phyloP scores from a whole-genome alignment of 1,284 basidiomycete species.

The Filobasidium uniguttulatum region DNA sequence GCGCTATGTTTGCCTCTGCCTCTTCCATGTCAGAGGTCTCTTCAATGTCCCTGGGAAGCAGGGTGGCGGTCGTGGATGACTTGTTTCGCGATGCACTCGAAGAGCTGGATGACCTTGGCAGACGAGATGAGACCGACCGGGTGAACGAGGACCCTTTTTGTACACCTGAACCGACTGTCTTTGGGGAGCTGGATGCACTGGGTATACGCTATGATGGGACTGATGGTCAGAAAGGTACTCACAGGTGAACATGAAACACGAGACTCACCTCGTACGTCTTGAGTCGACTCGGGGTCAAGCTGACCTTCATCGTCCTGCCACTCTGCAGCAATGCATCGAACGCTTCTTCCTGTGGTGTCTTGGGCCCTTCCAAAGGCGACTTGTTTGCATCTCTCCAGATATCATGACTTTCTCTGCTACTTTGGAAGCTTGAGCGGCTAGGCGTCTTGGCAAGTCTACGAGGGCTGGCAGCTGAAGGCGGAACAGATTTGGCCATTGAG shows the following conservation, averaged over 20 bases:
- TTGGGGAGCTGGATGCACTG: neutral
- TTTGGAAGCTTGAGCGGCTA: neutral
- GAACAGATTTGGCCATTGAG: too few relatives aligned
- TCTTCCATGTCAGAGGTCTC: neutral
- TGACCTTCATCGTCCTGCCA: slow-evolving; percentile 81
- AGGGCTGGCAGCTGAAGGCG: neutral
- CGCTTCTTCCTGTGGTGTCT: slow-evolving; percentile 40
- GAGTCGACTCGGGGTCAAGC: slow-evolving; percentile 79
- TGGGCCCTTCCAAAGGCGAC: neutral
- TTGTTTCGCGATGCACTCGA: too few relatives aligned
- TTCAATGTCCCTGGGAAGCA: slow-evolving; percentile 1
- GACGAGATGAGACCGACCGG: too few relatives aligned
- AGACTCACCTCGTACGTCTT: slow-evolving; percentile 72
- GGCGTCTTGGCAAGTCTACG: neutral
- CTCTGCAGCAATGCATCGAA: slow-evolving; percentile 83
- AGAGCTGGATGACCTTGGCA: too few relatives aligned
- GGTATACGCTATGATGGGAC: neutral
- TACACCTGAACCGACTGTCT: neutral
- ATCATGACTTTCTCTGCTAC: neutral
- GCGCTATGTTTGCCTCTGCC: too few relatives aligned
- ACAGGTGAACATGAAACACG: neutral
- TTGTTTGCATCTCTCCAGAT: neutral
- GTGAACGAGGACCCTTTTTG: neutral
- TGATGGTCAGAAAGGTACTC: neutral
- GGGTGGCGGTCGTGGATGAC: too few relatives aligned